A percentile compares a stretch with the other conserved stretches of the same genome.
phyloP scores from a whole-genome alignment of 2,329 filamentous ascomycete species.

The Penicillium sp. region DNA sequence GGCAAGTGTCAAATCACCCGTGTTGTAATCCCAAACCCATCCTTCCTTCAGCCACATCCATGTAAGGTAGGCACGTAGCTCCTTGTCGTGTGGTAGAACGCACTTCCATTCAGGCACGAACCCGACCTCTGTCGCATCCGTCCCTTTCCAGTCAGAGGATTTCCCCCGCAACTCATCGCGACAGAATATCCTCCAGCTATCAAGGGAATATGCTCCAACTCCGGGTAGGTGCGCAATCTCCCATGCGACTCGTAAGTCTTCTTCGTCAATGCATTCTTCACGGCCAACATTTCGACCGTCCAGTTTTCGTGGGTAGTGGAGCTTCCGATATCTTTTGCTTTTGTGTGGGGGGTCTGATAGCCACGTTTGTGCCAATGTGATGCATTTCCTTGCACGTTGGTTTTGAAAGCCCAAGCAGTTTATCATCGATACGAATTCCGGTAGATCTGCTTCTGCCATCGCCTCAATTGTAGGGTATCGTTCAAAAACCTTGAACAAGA shows the following conservation, averaged over 20 bases:
- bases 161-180: conserved; percentile 70
- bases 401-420: conserved; percentile 68
- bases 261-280: conserved; percentile 49
- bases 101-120: conserved; percentile 91
- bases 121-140: conserved; percentile 40
- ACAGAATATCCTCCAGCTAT: conserved; percentile 93
- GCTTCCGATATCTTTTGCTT: conserved; percentile 56
- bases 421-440: conserved; percentile 62
- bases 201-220: conserved; percentile 72
- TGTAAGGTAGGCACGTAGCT: conserved; percentile 77
- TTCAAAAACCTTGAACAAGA: conserved; percentile 66
- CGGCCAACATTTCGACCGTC: conserved; percentile 51
- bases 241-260: conserved; percentile 59
- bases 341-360: conserved; percentile 59
- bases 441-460: conserved; percentile 57
- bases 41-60: conserved; percentile 94
- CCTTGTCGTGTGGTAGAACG: conserved; percentile 78
- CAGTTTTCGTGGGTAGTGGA: conserved; percentile 53
- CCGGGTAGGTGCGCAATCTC: conserved; percentile 84
- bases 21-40: conserved; percentile 73
- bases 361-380: conserved; percentile 70
- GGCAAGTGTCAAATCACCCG: conserved; percentile 53
- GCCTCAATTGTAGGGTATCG: conserved; percentile 64
- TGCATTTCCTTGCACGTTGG: conserved; percentile 64
- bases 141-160: conserved; percentile 65